These are phyloP conservation scores for Leishmania lainsoni DNA, from an alignment of 208 protist genomes.

Conservation along the genomic window DNA sequence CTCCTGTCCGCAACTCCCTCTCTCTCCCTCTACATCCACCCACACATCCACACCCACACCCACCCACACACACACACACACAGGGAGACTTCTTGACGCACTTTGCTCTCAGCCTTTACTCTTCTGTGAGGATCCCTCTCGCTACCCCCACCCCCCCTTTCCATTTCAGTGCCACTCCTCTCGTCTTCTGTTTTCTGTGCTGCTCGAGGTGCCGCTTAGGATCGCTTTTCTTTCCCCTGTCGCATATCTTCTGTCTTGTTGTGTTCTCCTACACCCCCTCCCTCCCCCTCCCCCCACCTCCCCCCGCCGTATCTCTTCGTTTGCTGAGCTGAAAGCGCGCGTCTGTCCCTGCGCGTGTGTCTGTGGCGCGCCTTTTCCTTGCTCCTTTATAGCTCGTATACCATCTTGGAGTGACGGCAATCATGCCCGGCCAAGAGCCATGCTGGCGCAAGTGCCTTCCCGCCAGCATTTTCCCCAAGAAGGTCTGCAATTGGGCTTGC, in stretches of 20 bases:
- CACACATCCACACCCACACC: too few species aligned
- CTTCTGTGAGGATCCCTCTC: not conserved
- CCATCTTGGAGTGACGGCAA: not conserved
- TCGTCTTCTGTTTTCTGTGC: not conserved
- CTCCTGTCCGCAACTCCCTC: too few species aligned
- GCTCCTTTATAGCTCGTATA: not conserved
- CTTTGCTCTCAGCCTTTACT: too few species aligned
- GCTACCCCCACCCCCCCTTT: not conserved
- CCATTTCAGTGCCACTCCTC: not conserved
- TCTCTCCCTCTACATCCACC: too few species aligned
- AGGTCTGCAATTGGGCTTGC: slow-evolving; percentile 48
- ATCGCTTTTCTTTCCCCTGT: too few species aligned
- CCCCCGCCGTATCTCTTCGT: not conserved
- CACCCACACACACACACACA: too few species aligned
- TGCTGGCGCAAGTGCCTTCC: slow-evolving; percentile 37
- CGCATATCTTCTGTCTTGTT: too few species aligned
- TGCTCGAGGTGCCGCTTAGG: too few species aligned
- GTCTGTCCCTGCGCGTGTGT: not conserved
- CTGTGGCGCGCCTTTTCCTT: not conserved
- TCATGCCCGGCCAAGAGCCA: slow-evolving; percentile 27
- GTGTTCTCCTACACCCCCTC: not conserved
- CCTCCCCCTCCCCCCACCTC: not conserved
- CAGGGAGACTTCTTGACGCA: not conserved
- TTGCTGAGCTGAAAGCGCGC: not conserved
- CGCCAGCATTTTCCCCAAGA: slow-evolving; percentile 29